These are phyloP conservation scores for Entomophthora muscae DNA, from an alignment of 371 early-diverging fungal genomes.

Conservation along the genomic window DNA sequence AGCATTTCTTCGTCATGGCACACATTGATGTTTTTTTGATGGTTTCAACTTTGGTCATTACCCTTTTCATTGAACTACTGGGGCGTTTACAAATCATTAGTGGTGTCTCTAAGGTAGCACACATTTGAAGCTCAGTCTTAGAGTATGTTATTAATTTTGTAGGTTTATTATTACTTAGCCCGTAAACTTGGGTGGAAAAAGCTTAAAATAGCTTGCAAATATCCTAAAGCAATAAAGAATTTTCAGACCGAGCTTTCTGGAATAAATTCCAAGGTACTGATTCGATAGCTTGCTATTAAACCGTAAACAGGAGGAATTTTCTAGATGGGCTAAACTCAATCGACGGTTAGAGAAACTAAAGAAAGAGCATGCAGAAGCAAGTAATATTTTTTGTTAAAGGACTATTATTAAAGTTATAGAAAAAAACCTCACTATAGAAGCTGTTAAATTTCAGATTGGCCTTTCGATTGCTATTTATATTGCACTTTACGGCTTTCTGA, in stretches of 20 bases:
- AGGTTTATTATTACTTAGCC: background rate
- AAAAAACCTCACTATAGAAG: background rate
- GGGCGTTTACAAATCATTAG: background rate
- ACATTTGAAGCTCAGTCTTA: background rate
- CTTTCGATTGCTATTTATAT: background rate
- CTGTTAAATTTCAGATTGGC: background rate
- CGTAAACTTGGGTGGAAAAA: background rate
- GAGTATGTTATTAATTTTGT: background rate
- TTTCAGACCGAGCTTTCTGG: background rate
- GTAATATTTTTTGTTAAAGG: background rate
- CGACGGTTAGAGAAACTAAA: background rate
- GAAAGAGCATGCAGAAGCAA: background rate
- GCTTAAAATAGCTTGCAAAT: background rate
- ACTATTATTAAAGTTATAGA: background rate
- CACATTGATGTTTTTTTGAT: background rate
- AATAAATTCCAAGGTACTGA: slow-evolving; percentile 4
- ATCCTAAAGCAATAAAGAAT: background rate
- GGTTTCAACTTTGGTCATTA: background rate
- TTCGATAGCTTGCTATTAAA: background rate
- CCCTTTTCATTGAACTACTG: background rate
- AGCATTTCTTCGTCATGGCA: no score
- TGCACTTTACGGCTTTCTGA: background rate
- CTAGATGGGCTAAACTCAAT: slow-evolving; percentile 5
- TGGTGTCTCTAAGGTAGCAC: background rate
- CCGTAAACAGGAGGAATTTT: background rate